Evolutionary conservation across 2,329 filamentous ascomycete species (phyloP).

Genomic region (Malbranchea cinnamomea): DNA sequence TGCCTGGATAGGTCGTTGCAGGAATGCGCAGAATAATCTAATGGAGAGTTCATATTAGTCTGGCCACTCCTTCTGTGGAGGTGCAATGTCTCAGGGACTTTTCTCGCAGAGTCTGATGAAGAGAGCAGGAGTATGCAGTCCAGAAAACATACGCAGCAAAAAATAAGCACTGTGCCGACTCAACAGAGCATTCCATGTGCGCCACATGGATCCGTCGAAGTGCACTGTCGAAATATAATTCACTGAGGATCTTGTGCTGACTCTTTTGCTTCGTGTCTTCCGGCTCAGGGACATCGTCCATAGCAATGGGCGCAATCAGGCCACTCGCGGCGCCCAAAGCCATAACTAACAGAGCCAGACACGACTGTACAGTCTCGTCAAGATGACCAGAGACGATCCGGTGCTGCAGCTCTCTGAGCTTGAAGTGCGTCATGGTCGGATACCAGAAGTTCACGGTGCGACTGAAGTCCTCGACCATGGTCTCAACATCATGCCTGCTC

Average conservation of each 20-base stretch:
- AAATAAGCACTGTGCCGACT: slow-evolving; percentile 36
- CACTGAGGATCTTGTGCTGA: slow-evolving; percentile 23
- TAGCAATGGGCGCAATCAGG: slow-evolving; percentile 20
- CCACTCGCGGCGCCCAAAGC: slow-evolving; percentile 35
- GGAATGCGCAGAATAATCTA: slow-evolving; percentile 36
- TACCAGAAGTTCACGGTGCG: slow-evolving; percentile 39
- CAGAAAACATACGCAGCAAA: slow-evolving; percentile 33
- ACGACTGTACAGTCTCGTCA: slow-evolving; percentile 26
- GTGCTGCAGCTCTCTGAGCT: slow-evolving; percentile 20
- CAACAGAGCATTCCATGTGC: slow-evolving; percentile 33
- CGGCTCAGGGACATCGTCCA: slow-evolving; percentile 7
- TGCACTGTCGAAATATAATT: slow-evolving; percentile 33
- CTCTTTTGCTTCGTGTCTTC: slow-evolving; percentile 18
- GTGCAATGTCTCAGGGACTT: too few relatives aligned
- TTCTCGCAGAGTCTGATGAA: too few relatives aligned
- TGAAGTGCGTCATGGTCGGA: slow-evolving; percentile 32
- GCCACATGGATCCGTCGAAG: slow-evolving; percentile 33
- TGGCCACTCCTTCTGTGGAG: too few relatives aligned
- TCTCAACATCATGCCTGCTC: slow-evolving; percentile 27
- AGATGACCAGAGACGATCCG: slow-evolving; percentile 22
- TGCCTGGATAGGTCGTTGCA: slow-evolving; percentile 36
- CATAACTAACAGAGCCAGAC: slow-evolving; percentile 33
- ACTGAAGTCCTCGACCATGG: slow-evolving; percentile 32
- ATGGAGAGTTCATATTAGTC: not conserved
- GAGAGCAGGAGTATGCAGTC: too few relatives aligned